Evolutionary conservation across 768 basidiomycete species (phyloP).

Genomic region (Pulveroboletus sp.): DNA sequence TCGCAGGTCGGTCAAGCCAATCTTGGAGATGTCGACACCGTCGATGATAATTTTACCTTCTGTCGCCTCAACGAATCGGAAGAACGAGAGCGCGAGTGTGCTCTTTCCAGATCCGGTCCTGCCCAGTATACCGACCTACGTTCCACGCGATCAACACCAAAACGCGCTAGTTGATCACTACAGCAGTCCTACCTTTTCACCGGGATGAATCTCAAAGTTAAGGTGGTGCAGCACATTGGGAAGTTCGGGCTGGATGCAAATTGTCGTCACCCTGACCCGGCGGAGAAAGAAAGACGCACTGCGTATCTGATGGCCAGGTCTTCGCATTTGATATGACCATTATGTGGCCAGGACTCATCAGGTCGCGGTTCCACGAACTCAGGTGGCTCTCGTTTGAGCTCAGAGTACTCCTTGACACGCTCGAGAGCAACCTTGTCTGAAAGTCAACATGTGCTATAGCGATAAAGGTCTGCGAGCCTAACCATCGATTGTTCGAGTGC

Average conservation of each 20-base stretch:
- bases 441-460: not conserved
- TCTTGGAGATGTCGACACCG: conserved; percentile 70
- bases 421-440: conserved; percentile 70
- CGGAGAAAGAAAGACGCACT: conserved; percentile 38
- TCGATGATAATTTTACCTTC: conserved; percentile 74
- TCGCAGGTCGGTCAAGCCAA: conserved; percentile 80
- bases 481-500: conserved; percentile 93
- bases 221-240: conserved; percentile 81
- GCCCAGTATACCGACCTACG: conserved; percentile 65
- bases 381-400: conserved; percentile 68
- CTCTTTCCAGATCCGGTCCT: conserved; percentile 75
- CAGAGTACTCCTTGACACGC: conserved; percentile 88
- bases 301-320: conserved; percentile 76
- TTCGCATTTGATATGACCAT: conserved; percentile 66
- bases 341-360: conserved; percentile 70
- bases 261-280: not conserved
- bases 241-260: conserved; percentile 61
- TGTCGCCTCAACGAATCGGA: conserved; percentile 86
- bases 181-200: conserved; percentile 58
- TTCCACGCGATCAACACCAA: conserved; percentile 6
- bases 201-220: conserved; percentile 66
- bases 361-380: conserved; percentile 90
- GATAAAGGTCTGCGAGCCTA: conserved; percentile 1
- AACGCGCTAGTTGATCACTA: not conserved
- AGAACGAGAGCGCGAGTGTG: conserved; percentile 79